Percentiles rank a stretch among this genome's conserved stretches.
These are phyloP conservation scores for Rachicladosporium sp. DNA, from an alignment of 2,329 filamentous ascomycete species.

Conservation along the genomic window DNA sequence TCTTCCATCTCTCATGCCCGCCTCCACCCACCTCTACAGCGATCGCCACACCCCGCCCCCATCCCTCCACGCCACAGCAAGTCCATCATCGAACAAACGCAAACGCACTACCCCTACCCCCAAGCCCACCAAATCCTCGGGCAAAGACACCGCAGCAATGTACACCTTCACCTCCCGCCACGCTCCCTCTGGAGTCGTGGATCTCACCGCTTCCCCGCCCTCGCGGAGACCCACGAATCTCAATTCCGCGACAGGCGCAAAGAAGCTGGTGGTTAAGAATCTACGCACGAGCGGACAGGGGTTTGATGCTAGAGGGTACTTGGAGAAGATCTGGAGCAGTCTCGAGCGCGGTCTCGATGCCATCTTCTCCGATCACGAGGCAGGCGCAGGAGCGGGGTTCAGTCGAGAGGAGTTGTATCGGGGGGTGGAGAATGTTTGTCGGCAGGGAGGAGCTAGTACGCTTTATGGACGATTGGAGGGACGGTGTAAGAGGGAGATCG, in stretches of 20 bases:
- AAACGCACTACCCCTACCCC: slow-evolving; percentile 12
- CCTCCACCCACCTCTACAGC: too few relatives aligned
- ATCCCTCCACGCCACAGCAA: slow-evolving; percentile 2
- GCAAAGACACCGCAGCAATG: slow-evolving; percentile 8
- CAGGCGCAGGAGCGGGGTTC: slow-evolving; percentile 23
- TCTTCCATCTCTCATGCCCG: too few relatives aligned
- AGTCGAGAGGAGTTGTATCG: slow-evolving; percentile 86
- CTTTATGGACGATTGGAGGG: slow-evolving; percentile 55
- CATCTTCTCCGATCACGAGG: slow-evolving; percentile 54
- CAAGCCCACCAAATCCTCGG: slow-evolving; percentile 3
- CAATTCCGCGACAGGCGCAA: slow-evolving; percentile 63
- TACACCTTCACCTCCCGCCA: slow-evolving; percentile 16
- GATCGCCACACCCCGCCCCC: neutral
- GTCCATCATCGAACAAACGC: slow-evolving; percentile 11
- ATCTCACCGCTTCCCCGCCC: slow-evolving; percentile 32
- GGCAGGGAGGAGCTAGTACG: slow-evolving; percentile 57
- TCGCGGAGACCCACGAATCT: slow-evolving; percentile 26
- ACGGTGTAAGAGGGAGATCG: slow-evolving; percentile 53
- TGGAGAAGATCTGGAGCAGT: slow-evolving; percentile 61
- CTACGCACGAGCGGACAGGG: slow-evolving; percentile 50
- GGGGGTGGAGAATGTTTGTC: slow-evolving; percentile 82
- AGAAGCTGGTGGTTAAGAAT: slow-evolving; percentile 90
- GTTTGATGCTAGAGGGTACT: slow-evolving; percentile 62
- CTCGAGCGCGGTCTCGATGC: slow-evolving; percentile 59
- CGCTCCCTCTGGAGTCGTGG: slow-evolving; percentile 22